Conservation (phyloP, 257 asterid genomes). For the Primulina huaijiensis region DNA sequence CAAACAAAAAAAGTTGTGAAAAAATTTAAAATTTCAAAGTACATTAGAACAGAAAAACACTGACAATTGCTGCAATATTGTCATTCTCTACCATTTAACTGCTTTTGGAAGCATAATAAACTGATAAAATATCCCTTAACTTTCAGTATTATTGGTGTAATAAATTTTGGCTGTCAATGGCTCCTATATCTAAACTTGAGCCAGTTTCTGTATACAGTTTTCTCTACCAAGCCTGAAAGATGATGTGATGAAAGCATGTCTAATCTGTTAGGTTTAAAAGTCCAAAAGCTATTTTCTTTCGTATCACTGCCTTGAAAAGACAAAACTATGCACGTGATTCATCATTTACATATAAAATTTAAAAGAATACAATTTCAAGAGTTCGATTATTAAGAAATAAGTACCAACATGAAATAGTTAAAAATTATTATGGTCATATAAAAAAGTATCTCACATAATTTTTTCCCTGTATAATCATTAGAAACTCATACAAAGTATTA, state of each 20-base stretch:
- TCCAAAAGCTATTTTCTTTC: background rate
- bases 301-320: slow-evolving; percentile 24
- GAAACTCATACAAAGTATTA: background rate
- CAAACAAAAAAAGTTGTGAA: background rate
- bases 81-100: background rate
- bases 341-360: background rate
- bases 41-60: too few species aligned
- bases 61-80: too few species aligned
- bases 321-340: slow-evolving; percentile 23
- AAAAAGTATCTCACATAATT: background rate
- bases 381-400: background rate
- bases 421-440: too few species aligned
- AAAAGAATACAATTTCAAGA: background rate
- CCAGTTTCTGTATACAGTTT: background rate
- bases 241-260: background rate
- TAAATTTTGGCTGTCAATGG: background rate
- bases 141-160: background rate
- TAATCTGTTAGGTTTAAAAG: slow-evolving; percentile 14
- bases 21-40: too few species aligned
- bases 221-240: slow-evolving; percentile 7
- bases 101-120: background rate
- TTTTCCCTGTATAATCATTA: background rate
- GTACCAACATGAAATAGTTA: background rate
- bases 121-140: background rate
- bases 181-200: background rate